phyloP scores from a whole-genome alignment of 2,329 filamentous ascomycete species.

The Hymenotorrendiella dingleyae region DNA sequence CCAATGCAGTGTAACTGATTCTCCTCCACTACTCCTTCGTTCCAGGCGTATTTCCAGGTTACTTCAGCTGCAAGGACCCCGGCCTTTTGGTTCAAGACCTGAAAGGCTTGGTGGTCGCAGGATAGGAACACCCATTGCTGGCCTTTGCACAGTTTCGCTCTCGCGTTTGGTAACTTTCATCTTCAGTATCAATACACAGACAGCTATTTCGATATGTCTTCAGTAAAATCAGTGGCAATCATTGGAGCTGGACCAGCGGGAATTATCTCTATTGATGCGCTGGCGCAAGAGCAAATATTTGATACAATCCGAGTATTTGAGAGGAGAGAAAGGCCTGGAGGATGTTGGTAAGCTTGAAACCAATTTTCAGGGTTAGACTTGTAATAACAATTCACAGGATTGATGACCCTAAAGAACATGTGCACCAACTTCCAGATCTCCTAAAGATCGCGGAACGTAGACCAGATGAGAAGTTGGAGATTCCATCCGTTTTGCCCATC shows the following conservation, averaged over 20 bases:
- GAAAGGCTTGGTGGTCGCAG: too few species aligned
- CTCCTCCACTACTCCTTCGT: too few species aligned
- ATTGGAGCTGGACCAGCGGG: constrained; percentile 57
- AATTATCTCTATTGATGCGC: constrained; percentile 53
- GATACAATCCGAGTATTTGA: constrained; percentile 57
- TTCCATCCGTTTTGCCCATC: constrained; percentile 44
- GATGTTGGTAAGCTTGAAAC: constrained; percentile 48
- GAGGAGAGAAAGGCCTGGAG: constrained; percentile 51
- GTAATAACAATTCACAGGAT: constrained; percentile 33
- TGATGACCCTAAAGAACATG: constrained; percentile 33
- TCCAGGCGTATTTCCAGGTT: too few species aligned
- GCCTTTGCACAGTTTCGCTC: too few species aligned
- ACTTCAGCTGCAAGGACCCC: too few species aligned
- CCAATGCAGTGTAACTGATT: too few species aligned
- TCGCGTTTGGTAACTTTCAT: too few species aligned
- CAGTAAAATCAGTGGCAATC: constrained; percentile 43
- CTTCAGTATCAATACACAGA: too few species aligned
- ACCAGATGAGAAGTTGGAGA: constrained; percentile 42
- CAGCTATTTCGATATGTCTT: constrained; percentile 19
- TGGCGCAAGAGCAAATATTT: constrained; percentile 52
- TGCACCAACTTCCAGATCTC: constrained; percentile 37
- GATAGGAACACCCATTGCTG: too few species aligned
- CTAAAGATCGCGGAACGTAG: constrained; percentile 41
- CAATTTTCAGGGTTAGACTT: background rate
- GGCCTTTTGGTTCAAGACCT: too few species aligned